Evolutionary conservation across 345 rosid species (phyloP), one percentile per base, ranked within the genome.

Genomic region (Sisymbrium irio): DNA sequence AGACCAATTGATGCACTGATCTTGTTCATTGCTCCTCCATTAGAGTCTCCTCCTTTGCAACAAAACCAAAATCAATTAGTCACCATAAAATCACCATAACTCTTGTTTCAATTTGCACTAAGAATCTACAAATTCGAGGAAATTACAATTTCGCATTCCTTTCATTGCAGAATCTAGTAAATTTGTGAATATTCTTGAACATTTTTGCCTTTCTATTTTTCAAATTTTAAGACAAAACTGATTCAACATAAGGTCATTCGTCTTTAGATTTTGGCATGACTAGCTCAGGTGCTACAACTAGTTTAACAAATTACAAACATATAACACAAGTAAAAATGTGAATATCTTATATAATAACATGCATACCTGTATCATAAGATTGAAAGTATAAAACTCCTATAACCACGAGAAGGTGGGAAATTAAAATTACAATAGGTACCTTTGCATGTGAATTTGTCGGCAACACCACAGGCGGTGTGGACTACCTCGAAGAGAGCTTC

Each of bases 1-100:
- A 70, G 56, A 63, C 61, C 71, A 25, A 70, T 39, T 7, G 80
- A 70, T 64, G 17, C 69, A 61, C 28, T 33, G 39, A 77, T 63
- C 71, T 45, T 76, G 45, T 36, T 69, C 42, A 15, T 28, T 62
- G 70, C 56, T 69, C 79, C 79, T 54, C 75, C 70, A 39, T 11
- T 76, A 42, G 40, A 1, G 41, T 18, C 20, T 72, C 37, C 69
- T 67, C 39, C 65, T 55, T 35, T 65, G 33, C 53, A 51, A 60
- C 28, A 33, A 44, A 67, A 7, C 8, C 4, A 51, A 19, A 40
- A 10, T 10, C 69, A 30, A 28, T 65, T 65, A 66, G 13, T 28
- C 13, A 54, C 33, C 18, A 40, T 40, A 9, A 13, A 22, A 22
- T 25, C 56, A 22, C 15, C 32, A n/a, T 11, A n/a, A 22, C 2